Conservation (phyloP, 116 monocot genomes). For the Phalaenopsis hybrid region DNA sequence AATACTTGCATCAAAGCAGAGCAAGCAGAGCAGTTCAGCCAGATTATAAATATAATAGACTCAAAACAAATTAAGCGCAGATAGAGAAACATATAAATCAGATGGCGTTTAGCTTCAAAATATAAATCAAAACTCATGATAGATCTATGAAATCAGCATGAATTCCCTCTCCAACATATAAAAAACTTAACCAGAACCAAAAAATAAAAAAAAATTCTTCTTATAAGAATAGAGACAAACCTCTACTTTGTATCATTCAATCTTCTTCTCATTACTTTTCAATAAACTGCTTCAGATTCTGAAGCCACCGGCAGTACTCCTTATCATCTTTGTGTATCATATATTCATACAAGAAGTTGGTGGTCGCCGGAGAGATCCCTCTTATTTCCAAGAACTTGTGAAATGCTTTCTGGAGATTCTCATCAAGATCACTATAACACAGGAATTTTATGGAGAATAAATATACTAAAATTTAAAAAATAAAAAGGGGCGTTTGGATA, state of each 20-base stretch:
- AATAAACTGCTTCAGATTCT: conserved; percentile 67
- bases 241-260: background rate
- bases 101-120: no score
- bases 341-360: conserved; percentile 88
- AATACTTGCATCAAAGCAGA: no score
- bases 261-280: conserved; percentile 25
- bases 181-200: background rate
- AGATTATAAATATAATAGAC: no score
- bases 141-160: background rate
- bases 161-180: background rate
- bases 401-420: conserved; percentile 94
- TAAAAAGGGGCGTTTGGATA: background rate
- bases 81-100: no score
- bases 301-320: conserved; percentile 79
- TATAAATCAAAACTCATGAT: background rate
- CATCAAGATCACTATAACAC: conserved; percentile 75
- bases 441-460: background rate
- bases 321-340: conserved; percentile 93
- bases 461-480: background rate
- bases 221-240: background rate
- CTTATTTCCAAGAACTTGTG: conserved; percentile 91
- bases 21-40: no score
- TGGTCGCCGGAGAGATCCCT: conserved; percentile 65
- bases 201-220: background rate
- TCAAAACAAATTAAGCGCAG: no score